Evolutionary conservation across 805 yeast genomes (phyloP).

Genomic region (Wickerhamiella musiphila): DNA sequence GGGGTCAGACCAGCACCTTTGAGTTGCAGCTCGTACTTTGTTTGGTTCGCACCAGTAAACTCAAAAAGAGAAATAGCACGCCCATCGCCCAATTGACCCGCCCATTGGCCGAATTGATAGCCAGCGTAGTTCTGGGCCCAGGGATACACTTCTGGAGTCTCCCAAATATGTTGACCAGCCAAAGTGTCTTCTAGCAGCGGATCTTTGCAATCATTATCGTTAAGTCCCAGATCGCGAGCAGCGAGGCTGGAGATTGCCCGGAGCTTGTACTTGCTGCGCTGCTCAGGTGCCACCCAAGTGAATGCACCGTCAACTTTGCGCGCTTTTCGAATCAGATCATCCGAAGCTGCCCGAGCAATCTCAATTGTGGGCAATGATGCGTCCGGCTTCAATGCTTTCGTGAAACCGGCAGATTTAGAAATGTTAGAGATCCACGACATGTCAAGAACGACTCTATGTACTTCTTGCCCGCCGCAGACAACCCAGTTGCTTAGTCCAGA

Average conservation of each 20-base stretch:
- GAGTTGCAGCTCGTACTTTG: conserved; percentile 50
- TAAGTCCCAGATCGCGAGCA: conserved; percentile 41
- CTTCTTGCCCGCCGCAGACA: no score
- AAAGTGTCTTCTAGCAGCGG: conserved; percentile 36
- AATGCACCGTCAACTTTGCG: conserved; percentile 43
- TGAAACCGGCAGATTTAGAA: conserved; percentile 18
- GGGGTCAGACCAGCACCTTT: conserved; percentile 92
- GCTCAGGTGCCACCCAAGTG: conserved; percentile 57
- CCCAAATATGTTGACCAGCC: conserved; percentile 37
- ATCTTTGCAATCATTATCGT: conserved; percentile 23
- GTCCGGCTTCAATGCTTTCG: conserved; percentile 23
- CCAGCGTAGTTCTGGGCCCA: conserved; percentile 91
- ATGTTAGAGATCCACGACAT: conserved; percentile 2
- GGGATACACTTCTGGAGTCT: conserved; percentile 38
- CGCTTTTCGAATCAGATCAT: conserved; percentile 31
- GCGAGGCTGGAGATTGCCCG: conserved; percentile 46
- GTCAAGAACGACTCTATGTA: no score
- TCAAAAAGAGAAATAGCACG: conserved; percentile 74
- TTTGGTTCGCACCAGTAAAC: conserved; percentile 29
- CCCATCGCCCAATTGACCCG: conserved; percentile 96
- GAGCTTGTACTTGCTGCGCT: conserved; percentile 27
- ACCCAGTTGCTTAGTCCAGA: no score
- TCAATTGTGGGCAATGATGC: conserved; percentile 24
- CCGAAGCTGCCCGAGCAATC: conserved; percentile 17
- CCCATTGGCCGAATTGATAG: conserved; percentile 89